Evolutionary conservation across 768 basidiomycete genomes (phyloP).

Genomic region (Suillus clintonianus): DNA sequence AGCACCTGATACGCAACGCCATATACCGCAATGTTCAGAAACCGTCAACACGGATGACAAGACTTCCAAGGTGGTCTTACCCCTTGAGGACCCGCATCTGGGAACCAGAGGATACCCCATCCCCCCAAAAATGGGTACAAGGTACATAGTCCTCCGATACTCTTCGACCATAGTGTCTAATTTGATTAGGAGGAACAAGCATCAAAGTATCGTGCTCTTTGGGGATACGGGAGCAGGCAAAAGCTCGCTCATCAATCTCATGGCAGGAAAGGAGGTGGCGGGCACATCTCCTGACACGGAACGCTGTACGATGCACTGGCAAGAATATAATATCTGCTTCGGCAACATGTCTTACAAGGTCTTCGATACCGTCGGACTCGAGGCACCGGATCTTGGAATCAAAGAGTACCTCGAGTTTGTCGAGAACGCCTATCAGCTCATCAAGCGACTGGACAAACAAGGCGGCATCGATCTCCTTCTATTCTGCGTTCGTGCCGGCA

Average conservation of each 20-base stretch:
- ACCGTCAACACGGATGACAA: slow-evolving; percentile 23
- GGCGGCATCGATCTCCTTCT: slow-evolving; percentile 35
- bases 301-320: slow-evolving; percentile 33
- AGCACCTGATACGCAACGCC: slow-evolving; percentile 29
- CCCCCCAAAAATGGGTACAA: background rate
- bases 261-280: slow-evolving; percentile 33
- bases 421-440: slow-evolving; percentile 35
- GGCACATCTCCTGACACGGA: slow-evolving; percentile 25
- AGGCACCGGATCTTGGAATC: slow-evolving; percentile 23
- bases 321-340: slow-evolving; percentile 27
- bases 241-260: slow-evolving; percentile 39
- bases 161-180: background rate
- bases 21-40: slow-evolving; percentile 29
- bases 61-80: slow-evolving; percentile 32
- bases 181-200: background rate
- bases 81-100: slow-evolving; percentile 25
- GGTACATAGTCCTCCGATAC: background rate
- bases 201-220: slow-evolving; percentile 37
- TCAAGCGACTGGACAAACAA: slow-evolving; percentile 31
- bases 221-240: slow-evolving; percentile 43
- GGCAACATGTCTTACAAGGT: slow-evolving; percentile 23
- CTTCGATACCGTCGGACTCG: slow-evolving; percentile 37
- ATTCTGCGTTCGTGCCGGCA: slow-evolving; percentile 35
- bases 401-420: slow-evolving; percentile 30
- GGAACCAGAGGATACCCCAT: slow-evolving; percentile 16